Percentiles rank a stretch among this genome's conserved stretches.
phyloP scores from a whole-genome alignment of 2,329 filamentous ascomycete species.

The Cladophialophora exuberans region DNA sequence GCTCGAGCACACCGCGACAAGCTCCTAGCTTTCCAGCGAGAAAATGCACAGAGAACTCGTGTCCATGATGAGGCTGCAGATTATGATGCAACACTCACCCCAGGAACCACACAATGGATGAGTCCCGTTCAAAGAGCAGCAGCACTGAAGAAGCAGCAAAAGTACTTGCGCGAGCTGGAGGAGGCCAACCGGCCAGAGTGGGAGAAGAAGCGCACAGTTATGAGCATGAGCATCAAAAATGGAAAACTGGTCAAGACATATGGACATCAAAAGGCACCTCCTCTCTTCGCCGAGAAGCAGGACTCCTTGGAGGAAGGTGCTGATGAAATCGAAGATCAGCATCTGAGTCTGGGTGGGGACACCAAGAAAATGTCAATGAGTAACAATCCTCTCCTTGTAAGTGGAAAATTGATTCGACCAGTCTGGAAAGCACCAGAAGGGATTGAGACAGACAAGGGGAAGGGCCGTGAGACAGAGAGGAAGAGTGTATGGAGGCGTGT shows the following conservation, averaged over 20 bases:
- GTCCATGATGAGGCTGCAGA: conserved; percentile 85
- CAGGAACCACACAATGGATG: conserved; percentile 76
- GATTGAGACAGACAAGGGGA: conserved; percentile 29
- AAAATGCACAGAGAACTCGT: conserved; percentile 81
- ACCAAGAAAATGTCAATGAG: conserved; percentile 44
- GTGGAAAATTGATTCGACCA: conserved; percentile 48
- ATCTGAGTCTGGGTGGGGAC: conserved; percentile 24
- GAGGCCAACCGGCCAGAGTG: conserved; percentile 85
- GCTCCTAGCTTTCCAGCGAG: conserved; percentile 78
- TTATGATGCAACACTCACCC: conserved; percentile 62
- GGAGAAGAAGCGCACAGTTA: conserved; percentile 81
- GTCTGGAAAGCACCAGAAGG: conserved; percentile 46
- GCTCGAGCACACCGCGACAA: conserved; percentile 74
- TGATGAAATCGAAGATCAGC: conserved; percentile 34
- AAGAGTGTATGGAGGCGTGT: conserved; percentile 51
- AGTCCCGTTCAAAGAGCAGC: conserved; percentile 78
- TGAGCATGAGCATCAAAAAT: conserved; percentile 80
- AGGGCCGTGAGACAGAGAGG: conserved; percentile 24
- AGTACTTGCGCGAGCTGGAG: conserved; percentile 79
- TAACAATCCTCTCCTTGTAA: conserved; percentile 48
- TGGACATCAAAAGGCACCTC: conserved; percentile 36
- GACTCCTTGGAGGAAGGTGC: conserved; percentile 32
- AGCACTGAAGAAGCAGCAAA: conserved; percentile 84
- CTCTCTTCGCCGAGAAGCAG: conserved; percentile 24
- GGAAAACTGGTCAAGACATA: conserved; percentile 70